Percentiles rank a stretch among this genome's conserved stretches.
These are phyloP conservation scores for Torulaspora franciscae DNA, from an alignment of 805 yeast species.

Conservation along the genomic window DNA sequence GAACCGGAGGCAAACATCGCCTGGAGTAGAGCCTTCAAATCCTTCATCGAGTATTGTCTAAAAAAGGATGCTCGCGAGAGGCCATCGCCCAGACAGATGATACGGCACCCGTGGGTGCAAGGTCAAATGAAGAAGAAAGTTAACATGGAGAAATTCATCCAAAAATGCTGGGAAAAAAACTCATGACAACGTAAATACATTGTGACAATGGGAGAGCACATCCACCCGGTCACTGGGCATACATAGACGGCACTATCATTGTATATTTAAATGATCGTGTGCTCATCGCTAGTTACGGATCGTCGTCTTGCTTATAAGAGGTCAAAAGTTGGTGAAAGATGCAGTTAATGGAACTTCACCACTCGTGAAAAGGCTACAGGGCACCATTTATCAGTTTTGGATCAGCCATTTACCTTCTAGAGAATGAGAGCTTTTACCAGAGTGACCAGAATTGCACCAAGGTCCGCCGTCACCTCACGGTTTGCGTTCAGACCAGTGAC, in stretches of 20 bases:
- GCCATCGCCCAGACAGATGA: constrained; percentile 91
- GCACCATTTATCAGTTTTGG: background rate
- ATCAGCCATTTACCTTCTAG: background rate
- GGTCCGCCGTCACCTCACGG: constrained; percentile 1
- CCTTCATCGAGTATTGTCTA: constrained; percentile 73
- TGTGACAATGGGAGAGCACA: background rate
- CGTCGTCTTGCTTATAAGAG: background rate
- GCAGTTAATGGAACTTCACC: background rate
- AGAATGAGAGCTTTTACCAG: constrained; percentile 11
- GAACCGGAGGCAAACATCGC: constrained; percentile 66
- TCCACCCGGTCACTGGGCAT: background rate
- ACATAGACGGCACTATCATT: constrained; percentile 1
- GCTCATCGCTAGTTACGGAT: constrained; percentile 1
- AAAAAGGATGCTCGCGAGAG: constrained; percentile 74
- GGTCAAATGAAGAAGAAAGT: constrained; percentile 71
- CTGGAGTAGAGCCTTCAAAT: constrained; percentile 82
- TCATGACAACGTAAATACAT: background rate
- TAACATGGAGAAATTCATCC: constrained; percentile 80
- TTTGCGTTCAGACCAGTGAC: constrained; percentile 1
- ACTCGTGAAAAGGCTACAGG: background rate
- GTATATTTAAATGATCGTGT: background rate
- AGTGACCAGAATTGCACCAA: constrained; percentile 7
- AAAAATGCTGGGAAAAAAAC: constrained; percentile 56
- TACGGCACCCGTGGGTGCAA: constrained; percentile 86
- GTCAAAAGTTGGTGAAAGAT: background rate